A percentile compares a stretch with the other conserved stretches of the same genome.
phyloP scores from a whole-genome alignment of 2,329 filamentous ascomycete species.

The Microcyclospora tardicrescens region DNA sequence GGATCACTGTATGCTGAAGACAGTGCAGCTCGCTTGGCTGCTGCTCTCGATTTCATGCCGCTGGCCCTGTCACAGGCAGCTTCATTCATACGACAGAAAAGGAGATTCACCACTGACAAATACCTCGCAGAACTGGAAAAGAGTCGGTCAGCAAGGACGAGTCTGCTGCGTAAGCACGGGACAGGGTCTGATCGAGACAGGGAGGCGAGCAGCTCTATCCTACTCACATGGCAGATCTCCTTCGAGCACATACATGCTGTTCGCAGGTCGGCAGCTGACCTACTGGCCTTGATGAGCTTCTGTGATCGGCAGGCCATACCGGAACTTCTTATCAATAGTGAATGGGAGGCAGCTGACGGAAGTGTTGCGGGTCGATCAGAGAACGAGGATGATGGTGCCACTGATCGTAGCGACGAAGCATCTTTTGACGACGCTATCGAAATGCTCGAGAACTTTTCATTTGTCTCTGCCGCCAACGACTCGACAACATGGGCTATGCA shows the following conservation, averaged over 20 bases:
- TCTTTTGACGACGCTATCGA: slow-evolving; percentile 24
- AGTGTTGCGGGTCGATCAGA: no score
- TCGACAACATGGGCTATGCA: slow-evolving; percentile 29
- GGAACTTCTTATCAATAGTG: slow-evolving; percentile 1
- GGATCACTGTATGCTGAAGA: slow-evolving; percentile 1
- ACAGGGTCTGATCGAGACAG: slow-evolving; percentile 5
- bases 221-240: slow-evolving; percentile 13
- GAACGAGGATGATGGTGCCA: neutral
- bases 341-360: no score
- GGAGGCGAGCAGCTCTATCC: slow-evolving; percentile 7
- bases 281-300: slow-evolving; percentile 36
- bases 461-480: slow-evolving; percentile 18
- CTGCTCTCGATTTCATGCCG: slow-evolving; percentile 21
- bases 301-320: slow-evolving; percentile 24
- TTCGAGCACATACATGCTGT: slow-evolving; percentile 9
- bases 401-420: neutral
- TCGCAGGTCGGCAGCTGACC: slow-evolving; percentile 23
- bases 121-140: slow-evolving; percentile 29
- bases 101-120: slow-evolving; percentile 18
- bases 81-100: slow-evolving; percentile 19
- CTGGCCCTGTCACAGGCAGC: slow-evolving; percentile 24
- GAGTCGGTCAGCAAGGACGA: slow-evolving; percentile 19
- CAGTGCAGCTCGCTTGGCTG: slow-evolving; percentile 4
- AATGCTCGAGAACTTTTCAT: slow-evolving; percentile 25
- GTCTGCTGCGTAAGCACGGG: neutral